A percentile compares a stretch with the other conserved stretches of the same genome.
Conservation (phyloP, 129 eudicot species). For the Kitagawia praeruptora region DNA sequence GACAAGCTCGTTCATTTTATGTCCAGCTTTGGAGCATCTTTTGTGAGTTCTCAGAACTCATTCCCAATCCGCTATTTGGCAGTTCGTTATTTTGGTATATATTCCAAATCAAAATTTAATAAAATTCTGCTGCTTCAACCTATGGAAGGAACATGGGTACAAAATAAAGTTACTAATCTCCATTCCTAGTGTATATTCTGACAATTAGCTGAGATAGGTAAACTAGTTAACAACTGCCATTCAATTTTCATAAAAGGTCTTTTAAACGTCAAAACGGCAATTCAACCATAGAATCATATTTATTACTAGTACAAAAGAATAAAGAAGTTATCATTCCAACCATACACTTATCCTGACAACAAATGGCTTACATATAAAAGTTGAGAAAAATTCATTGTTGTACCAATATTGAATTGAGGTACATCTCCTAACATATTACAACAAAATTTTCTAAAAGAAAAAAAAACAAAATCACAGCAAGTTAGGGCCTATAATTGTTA, state of each 20-base stretch:
- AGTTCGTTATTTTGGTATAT: neutral
- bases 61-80: too few species aligned
- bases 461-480: neutral
- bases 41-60: too few species aligned
- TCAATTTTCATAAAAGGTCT: too few species aligned
- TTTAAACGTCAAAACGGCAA: neutral
- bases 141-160: neutral
- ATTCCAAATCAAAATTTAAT: neutral
- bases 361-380: neutral
- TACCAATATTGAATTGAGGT: neutral
- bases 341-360: neutral
- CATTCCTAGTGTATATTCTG: neutral
- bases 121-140: neutral
- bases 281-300: neutral
- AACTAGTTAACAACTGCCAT: neutral
- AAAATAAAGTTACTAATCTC: neutral
- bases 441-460: neutral
- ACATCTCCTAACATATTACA: constrained; percentile 1
- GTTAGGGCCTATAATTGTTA: constrained; percentile 7
- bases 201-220: neutral
- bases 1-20: neutral
- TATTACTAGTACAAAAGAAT: neutral
- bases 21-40: neutral
- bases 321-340: neutral
- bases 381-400: neutral